Evolutionary conservation across 345 rosid species (phyloP).

Genomic region (Toxicodendron radicans): DNA sequence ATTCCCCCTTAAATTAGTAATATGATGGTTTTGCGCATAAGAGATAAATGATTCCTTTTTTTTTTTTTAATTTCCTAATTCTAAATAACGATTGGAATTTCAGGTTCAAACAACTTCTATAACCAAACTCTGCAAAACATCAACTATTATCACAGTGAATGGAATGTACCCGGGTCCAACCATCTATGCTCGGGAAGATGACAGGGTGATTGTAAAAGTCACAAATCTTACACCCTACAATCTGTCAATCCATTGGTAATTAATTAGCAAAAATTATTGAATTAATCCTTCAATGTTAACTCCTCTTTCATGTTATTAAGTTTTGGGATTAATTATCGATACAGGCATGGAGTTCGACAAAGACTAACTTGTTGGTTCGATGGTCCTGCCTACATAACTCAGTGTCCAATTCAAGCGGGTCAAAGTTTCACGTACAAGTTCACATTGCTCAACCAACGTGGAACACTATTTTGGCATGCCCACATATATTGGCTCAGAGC

Average conservation of each 20-base stretch:
- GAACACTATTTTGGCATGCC: conserved; percentile 57
- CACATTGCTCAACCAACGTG: conserved; percentile 29
- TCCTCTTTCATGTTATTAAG: neutral
- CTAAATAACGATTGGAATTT: neutral
- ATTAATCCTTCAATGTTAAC: neutral
- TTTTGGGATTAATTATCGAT: neutral
- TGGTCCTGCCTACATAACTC: conserved; percentile 40
- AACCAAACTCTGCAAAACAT: conserved; percentile 30
- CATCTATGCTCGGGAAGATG: conserved; percentile 37
- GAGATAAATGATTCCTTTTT: too few species aligned
- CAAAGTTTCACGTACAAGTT: conserved; percentile 36
- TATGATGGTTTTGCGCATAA: too few species aligned
- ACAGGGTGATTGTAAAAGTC: conserved; percentile 33
- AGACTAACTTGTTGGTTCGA: conserved; percentile 40
- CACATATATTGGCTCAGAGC: conserved; percentile 39
- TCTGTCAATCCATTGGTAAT: conserved; percentile 39
- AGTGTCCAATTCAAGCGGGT: conserved; percentile 33
- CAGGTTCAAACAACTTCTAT: conserved; percentile 20
- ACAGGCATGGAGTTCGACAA: conserved; percentile 39
- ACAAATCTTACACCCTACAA: conserved; percentile 37
- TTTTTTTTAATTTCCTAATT: too few species aligned
- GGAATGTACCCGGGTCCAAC: conserved; percentile 38
- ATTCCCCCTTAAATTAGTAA: too few species aligned
- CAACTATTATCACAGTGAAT: conserved; percentile 33
- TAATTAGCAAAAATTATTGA: neutral